Evolutionary conservation across 768 basidiomycete species (phyloP), one percentile per base, ranked within the genome.

Genomic region (Kwoniella mangroviensis): DNA sequence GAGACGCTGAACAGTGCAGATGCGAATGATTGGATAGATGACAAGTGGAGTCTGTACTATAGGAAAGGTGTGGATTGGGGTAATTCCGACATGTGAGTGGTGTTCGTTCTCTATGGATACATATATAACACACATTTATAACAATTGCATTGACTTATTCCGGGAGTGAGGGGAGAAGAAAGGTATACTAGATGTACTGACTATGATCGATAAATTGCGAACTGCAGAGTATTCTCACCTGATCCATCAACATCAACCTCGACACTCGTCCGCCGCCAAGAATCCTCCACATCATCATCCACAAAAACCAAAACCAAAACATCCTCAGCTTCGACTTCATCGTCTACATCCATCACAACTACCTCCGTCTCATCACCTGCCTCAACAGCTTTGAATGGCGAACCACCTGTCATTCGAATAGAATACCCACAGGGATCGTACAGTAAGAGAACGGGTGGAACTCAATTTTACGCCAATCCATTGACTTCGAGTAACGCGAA

Each of bases 361-460:
- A 72, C 68, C 24, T 61, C 74, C 3, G 66, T 67, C 11, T 55
- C 76, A 0, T 70, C 55, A 2, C 75, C 79, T 9, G 60, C 75
- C 0, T 71, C 69, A 9, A 78, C 76, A 11, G 28, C 58, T 61
- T 68, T 77, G 0, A 63, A 57, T 3, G 78, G 76, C 12, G 59
- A 74, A 55, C 58, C 72, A 6, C 76, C 79, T 12, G 79, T 74
- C 15, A 63, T 80, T 22, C 40, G 77, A 24, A 60, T 80, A 13
- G 73, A 71, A 41, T 80, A 80, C 63, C 79, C 79, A 7, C 63
- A 73, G 62, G 79, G 79, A 17, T 76, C 75, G 4, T 80, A 78
- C 54, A 72, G 70, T 13, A 73, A 78, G 24, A 28, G 43, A 11
- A 80, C 79, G 26, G 79, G 79, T 43, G 79, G 79, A 1, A 74